Base-by-base conservation (phyloP, 495 filamentous ascomycete species). In the Tuber indicum region DNA sequence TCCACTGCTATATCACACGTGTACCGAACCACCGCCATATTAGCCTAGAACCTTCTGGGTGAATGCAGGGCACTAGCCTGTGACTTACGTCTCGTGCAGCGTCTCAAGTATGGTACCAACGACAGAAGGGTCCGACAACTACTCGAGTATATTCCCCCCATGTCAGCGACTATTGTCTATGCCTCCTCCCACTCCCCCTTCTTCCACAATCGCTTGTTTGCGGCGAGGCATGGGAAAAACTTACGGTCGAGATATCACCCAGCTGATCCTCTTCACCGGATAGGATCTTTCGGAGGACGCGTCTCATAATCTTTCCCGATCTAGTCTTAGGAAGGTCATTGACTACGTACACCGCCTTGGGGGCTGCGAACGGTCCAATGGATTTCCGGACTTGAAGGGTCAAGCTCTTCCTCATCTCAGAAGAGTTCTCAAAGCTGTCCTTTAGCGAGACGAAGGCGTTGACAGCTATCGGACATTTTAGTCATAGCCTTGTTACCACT, bases 281-380 rank as follows among this genome's bases (percentile, higher is more conserved):
- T 77, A 99, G 86, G 80, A 98, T 94, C 92, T 99, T 98, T 76
- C 96, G 91, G 86, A 99, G 84, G 85, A 99, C 98, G 75, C 96
- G 90, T 75, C 96, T 89, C 96, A 99, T 98, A 82, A 98, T 99
- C 91, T 99, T 99, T 75, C 96, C 96, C 80, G 91, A 94, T 77
- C 96, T 88, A 66, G 96, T 98, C 89, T 99, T 98, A 77, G 96
- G 96, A 43, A 99, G 88, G 84, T 98, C 95, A 6, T 93, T 91
- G 39, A 98, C 91, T 47, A 96, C 89, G 84, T 90, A 96, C 73
- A 98, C 90, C 17, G 91, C 92, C 87, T 98, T 98, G 78, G 96
- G 96, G 43, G 96, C 94, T 8, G 96, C 96, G 82, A 99, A 99
- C 16, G 96, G 96, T 49, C 96, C 96, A 83, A 99, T 98, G 70